These are phyloP conservation scores for Dorcoceras hygrometricum DNA, from an alignment of 257 asterid species.

Conservation along the genomic window DNA sequence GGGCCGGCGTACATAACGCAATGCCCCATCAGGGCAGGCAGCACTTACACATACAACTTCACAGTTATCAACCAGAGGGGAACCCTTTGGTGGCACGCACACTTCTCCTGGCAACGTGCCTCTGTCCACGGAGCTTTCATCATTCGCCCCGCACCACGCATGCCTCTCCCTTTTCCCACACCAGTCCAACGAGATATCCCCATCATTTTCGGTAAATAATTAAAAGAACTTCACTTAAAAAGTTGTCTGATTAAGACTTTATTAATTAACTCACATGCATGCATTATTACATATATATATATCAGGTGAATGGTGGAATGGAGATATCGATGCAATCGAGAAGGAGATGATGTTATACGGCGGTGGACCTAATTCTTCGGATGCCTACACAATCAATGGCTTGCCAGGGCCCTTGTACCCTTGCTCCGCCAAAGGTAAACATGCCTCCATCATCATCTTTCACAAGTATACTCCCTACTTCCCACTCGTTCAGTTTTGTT, in stretches of 20 bases:
- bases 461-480: too few relatives aligned
- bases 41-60: slow-evolving; percentile 54
- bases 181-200: slow-evolving; percentile 34
- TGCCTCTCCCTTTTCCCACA: slow-evolving; percentile 50
- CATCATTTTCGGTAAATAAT: slow-evolving; percentile 49
- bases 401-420: slow-evolving; percentile 77
- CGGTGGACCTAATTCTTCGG: slow-evolving; percentile 70
- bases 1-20: too few relatives aligned
- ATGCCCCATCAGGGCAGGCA: slow-evolving; percentile 61
- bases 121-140: slow-evolving; percentile 76
- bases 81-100: slow-evolving; percentile 90
- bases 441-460: background rate
- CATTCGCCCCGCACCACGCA: slow-evolving; percentile 44
- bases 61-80: slow-evolving; percentile 53
- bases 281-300: too few relatives aligned
- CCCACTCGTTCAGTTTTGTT: too few relatives aligned
- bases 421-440: slow-evolving; percentile 61
- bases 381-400: slow-evolving; percentile 90
- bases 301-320: slow-evolving; percentile 81
- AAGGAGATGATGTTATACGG: slow-evolving; percentile 56
- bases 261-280: too few relatives aligned
- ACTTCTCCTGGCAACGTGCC: slow-evolving; percentile 81
- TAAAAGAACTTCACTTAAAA: too few relatives aligned
- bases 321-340: slow-evolving; percentile 55
- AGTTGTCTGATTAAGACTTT: too few relatives aligned